Evolutionary conservation across 331 rosid genomes (phyloP), one percentile per base, ranked within the genome.

Genomic region (Rhamnella rubrinervis): DNA sequence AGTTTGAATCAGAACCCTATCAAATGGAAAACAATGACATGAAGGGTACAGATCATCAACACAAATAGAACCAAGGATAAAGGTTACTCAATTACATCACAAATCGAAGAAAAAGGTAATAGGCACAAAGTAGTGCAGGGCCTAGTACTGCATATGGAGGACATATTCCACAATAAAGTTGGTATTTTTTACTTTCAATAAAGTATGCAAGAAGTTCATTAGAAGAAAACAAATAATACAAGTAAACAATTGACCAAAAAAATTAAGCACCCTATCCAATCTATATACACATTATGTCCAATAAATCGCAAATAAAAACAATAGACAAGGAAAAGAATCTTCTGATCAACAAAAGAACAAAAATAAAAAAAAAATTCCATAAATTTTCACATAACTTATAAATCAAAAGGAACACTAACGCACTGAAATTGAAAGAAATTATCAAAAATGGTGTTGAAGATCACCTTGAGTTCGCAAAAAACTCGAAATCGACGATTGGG

Each of bases 391-490:
- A 17, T 6, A 52, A 16, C 57, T 52, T 52, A 41, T 41, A 41
- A 41, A 41, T 21, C 11, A 63, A 7, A 53, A 1, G 0, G 4
- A 17, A 52, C 61, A 59, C 46, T 17, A 44, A 39, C 60, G 41
- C 17, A 26, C 61, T 49, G 11, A 61, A 41, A 44, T 71, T 59
- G 23, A 18, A 59, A 16, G 40, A 28, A 57, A 26, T 55, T 23
- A 6, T 58, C 50, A 19, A 47, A 72, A 53, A 71, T 75, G 61
- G 57, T 50, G 8, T 50, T 74, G 68, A 55, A 57, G 67, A 82
- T 17, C 65, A 90, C 98, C 89, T 86, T 63, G 52, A 84, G 79
- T 74, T 83, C 86, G 83, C 85, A 88, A 66, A 67, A 85, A 11
- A 86, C 79, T 15, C 78, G 89, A 59, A 71, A 60, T 49, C 73